phyloP scores from a whole-genome alignment of 139 green algal species.

The Auxenochlorella pyrenoidosa region DNA sequence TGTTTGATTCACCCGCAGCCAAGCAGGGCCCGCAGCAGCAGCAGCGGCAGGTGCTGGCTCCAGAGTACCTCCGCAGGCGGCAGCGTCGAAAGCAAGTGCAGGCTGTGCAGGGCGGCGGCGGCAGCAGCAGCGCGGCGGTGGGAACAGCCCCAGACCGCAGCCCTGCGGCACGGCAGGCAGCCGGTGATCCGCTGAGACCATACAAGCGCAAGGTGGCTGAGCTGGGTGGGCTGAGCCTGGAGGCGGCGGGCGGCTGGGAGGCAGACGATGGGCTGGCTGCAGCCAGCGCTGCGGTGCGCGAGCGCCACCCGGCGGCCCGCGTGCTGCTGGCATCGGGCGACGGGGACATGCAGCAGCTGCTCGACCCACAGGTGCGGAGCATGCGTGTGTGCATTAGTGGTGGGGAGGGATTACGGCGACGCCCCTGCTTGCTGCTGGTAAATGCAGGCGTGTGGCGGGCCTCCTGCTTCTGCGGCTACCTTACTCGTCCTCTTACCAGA shows the following conservation, averaged over 20 bases:
- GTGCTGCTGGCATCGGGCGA: slow-evolving; percentile 14
- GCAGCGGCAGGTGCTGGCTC: slow-evolving; percentile 14
- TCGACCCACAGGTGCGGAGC: slow-evolving; percentile 5
- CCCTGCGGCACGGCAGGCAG: background rate
- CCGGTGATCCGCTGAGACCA: slow-evolving; percentile 7
- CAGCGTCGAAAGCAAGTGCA: background rate
- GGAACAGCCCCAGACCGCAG: background rate
- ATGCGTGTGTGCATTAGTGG: background rate
- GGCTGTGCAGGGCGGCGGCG: background rate
- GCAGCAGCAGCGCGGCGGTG: background rate
- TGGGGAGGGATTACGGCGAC: too few species aligned
- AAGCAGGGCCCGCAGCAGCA: background rate
- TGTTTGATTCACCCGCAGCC: background rate
- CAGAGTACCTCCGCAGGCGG: slow-evolving; percentile 16
- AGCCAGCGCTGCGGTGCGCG: background rate
- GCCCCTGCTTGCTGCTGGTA: too few species aligned
- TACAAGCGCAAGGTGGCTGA: background rate
- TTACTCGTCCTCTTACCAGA: background rate
- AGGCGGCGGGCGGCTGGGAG: slow-evolving; percentile 23
- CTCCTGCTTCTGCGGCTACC: background rate
- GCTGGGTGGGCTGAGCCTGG: slow-evolving; percentile 16
- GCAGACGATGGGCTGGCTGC: slow-evolving; percentile 34
- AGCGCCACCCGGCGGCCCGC: background rate
- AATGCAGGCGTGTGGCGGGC: background rate
- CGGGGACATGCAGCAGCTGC: slow-evolving; percentile 37